Percentiles rank a stretch among this genome's conserved stretches.
These are phyloP conservation scores for Nematocida minor DNA, from an alignment of 371 early-diverging fungal genomes.

Conservation along the genomic window DNA sequence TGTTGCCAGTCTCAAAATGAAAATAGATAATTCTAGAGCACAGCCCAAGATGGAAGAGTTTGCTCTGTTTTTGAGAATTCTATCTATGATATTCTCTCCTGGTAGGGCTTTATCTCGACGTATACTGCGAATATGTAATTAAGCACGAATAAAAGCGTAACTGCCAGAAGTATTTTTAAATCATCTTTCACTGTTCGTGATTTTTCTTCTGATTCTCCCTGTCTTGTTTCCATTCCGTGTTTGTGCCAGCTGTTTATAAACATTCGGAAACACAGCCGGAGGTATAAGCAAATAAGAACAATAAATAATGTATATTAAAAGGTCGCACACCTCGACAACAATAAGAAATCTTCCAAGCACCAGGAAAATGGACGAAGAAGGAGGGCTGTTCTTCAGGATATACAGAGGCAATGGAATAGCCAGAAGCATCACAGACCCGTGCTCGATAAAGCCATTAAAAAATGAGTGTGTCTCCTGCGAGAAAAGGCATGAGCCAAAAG, in stretches of 20 bases:
- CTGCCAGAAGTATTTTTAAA: not conserved
- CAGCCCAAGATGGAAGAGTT: no score
- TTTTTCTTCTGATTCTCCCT: not conserved
- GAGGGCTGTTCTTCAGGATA: conserved; percentile 4
- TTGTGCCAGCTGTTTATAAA: not conserved
- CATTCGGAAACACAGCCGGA: not conserved
- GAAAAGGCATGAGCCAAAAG: not conserved
- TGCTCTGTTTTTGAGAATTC: no score
- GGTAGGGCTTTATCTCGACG: not conserved
- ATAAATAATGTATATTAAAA: not conserved
- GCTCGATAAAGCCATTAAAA: not conserved
- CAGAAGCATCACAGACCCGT: conserved; percentile 19
- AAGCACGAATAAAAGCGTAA: not conserved
- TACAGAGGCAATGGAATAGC: conserved; percentile 13
- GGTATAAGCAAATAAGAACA: not conserved
- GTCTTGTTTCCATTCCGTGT: not conserved
- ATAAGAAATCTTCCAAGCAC: not conserved
- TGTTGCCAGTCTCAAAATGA: no score
- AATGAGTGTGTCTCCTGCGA: not conserved
- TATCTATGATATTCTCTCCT: no score
- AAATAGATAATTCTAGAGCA: no score
- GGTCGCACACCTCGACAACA: not conserved
- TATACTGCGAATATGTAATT: not conserved
- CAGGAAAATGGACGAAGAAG: not conserved
- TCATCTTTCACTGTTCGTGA: not conserved